These are phyloP conservation scores for Fusarium aywerte DNA, from an alignment of 2,329 filamentous ascomycete genomes.

Conservation along the genomic window DNA sequence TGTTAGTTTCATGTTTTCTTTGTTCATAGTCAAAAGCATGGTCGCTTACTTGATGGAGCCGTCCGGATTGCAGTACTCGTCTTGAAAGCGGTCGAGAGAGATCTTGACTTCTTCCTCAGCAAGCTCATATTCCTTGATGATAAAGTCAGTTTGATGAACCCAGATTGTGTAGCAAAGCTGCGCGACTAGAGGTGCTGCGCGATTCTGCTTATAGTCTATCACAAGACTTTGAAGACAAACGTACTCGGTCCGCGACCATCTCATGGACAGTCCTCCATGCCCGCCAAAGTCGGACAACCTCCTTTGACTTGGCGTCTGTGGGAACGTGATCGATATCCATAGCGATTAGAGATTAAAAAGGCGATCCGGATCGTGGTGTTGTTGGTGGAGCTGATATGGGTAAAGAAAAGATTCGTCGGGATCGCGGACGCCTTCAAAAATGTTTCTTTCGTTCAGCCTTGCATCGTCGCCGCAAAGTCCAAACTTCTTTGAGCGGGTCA, in stretches of 20 bases:
- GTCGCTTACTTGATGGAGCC: constrained; percentile 78
- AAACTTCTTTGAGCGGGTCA: constrained; percentile 38
- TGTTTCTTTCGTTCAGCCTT: constrained; percentile 48
- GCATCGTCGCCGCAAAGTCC: constrained; percentile 41
- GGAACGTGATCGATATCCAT: constrained; percentile 58
- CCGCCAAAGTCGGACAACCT: constrained; percentile 82
- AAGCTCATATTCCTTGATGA: constrained; percentile 87
- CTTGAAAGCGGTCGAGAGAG: constrained; percentile 81
- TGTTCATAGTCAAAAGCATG: not conserved
- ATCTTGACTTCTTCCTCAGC: constrained; percentile 90
- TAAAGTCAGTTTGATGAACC: constrained; percentile 22
- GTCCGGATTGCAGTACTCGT: constrained; percentile 75
- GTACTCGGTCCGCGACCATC: constrained; percentile 91
- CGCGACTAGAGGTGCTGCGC: constrained; percentile 3
- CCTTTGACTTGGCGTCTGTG: constrained; percentile 63
- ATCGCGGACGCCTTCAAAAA: constrained; percentile 39
- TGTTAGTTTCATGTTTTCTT: constrained; percentile 12
- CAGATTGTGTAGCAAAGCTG: not conserved
- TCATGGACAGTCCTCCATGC: constrained; percentile 93
- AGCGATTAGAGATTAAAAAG: not conserved
- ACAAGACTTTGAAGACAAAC: constrained; percentile 19
- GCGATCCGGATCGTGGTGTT: constrained; percentile 16
- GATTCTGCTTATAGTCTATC: constrained; percentile 3
- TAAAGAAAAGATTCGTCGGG: constrained; percentile 16
- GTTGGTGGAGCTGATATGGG: constrained; percentile 10